These are phyloP conservation scores for Exophiala sideris DNA, from an alignment of 2,329 filamentous ascomycete species.

Conservation along the genomic window DNA sequence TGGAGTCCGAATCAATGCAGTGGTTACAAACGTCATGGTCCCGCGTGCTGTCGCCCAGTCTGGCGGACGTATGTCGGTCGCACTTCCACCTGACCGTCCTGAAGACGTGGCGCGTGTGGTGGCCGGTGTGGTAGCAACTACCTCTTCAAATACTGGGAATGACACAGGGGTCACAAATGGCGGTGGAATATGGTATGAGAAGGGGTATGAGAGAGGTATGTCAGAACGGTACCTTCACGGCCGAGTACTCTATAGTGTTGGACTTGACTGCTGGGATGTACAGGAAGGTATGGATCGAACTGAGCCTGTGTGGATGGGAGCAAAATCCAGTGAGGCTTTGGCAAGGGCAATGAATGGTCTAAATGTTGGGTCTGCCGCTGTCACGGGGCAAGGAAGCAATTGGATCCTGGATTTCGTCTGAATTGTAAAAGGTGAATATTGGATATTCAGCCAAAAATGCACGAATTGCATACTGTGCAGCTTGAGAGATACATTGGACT, in stretches of 20 bases:
- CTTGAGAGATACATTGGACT: too few relatives aligned
- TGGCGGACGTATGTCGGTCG: constrained; percentile 37
- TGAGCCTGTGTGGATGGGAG: constrained; percentile 44
- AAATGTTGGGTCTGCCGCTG: not conserved
- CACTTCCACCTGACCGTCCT: constrained; percentile 40
- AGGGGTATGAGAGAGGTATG: constrained; percentile 17
- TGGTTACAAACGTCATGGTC: constrained; percentile 46
- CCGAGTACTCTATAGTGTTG: constrained; percentile 43
- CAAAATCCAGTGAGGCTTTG: constrained; percentile 27
- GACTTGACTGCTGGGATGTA: constrained; percentile 44
- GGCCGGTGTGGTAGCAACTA: constrained; percentile 19
- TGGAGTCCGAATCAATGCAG: constrained; percentile 43
- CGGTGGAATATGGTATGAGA: constrained; percentile 22
- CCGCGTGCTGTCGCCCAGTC: constrained; percentile 37
- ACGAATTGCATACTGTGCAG: not conserved
- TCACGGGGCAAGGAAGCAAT: constrained; percentile 5
- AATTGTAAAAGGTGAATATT: not conserved
- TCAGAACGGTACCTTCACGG: constrained; percentile 35
- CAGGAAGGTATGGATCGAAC: constrained; percentile 42
- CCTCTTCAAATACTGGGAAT: constrained; percentile 6
- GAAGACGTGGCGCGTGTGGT: constrained; percentile 37
- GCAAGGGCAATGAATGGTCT: constrained; percentile 10
- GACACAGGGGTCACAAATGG: constrained; percentile 11
- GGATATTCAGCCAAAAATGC: not conserved
- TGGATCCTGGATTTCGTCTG: constrained; percentile 23